phyloP scores from a whole-genome alignment of 192 early-diverging fungal species.

The Umbelopsis isabellina region DNA sequence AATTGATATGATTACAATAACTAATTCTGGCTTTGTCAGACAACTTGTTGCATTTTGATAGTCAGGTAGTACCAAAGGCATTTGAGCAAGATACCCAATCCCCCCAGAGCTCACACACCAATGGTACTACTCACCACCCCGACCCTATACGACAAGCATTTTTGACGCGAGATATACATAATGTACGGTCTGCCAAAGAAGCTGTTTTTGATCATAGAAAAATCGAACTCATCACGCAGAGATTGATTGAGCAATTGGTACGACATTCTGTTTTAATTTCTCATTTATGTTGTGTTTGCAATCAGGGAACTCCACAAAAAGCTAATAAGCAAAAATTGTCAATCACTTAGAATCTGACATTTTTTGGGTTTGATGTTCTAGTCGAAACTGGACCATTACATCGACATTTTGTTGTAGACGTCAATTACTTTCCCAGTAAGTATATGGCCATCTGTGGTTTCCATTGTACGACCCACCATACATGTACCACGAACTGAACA shows the following conservation, averaged over 20 bases:
- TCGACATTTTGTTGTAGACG: constrained; percentile 39
- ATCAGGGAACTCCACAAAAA: no score
- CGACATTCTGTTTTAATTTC: not conserved
- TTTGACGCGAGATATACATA: constrained; percentile 11
- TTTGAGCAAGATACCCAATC: constrained; percentile 22
- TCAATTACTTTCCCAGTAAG: constrained; percentile 48
- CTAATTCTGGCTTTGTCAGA: not conserved
- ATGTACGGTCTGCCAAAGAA: constrained; percentile 16
- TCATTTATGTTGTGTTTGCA: no score
- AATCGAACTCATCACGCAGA: constrained; percentile 30
- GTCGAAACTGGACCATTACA: constrained; percentile 26
- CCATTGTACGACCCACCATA: no score
- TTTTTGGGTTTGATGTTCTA: constrained; percentile 46
- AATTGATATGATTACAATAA: no score
- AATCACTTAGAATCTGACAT: constrained; percentile 34
- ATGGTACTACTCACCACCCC: not conserved
- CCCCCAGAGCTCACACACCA: constrained; percentile 1
- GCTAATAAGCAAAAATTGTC: no score
- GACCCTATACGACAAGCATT: constrained; percentile 9
- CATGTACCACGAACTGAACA: not conserved
- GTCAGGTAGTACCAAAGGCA: constrained; percentile 38
- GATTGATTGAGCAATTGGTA: constrained; percentile 33
- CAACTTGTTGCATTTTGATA: constrained; percentile 40
- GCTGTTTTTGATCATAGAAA: constrained; percentile 25
- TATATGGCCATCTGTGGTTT: not conserved